Base-by-base conservation (phyloP, 129 eudicot species). In the Solidago caesia region DNA sequence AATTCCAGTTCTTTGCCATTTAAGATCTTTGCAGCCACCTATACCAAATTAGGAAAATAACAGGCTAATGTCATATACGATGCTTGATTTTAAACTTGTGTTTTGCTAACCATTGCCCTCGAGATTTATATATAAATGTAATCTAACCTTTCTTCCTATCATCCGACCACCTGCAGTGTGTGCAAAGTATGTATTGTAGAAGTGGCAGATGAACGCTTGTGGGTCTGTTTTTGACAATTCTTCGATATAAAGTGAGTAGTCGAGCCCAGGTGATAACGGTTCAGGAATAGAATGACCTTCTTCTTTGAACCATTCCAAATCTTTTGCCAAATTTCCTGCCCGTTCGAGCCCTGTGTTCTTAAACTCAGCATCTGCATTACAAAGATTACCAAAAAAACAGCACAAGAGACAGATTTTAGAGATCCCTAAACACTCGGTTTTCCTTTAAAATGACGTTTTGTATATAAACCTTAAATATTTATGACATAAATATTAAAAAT, bases 111-210 rank as follows among this genome's bases (percentile, higher is more conserved):
- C 10, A 48, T 7, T 48, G 2, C 39, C 39, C 39, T 33, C 39
- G 39, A 33, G 21, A 58, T 15, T 14, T 1, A 8, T 61, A 59
- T 21, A 26, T 7, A 64, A 41, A 9, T 5, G 11, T 70, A 13
- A 45, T 13, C 75, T 69, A 45, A 94, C 98, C 98, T 94, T 94
- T 77, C 71, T 90, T 44, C 98, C 97, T 5, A 94, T 91, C 98
- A 94, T 94, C 62, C 91, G 86, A 70, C 98, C 98, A 51, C 98
- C 98, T 42, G 98, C 98, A 14, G 91, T 64, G 80, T 94, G 98
- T 1, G 97, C 98, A 79, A 94, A 94, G 79, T 94, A 91, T 2
- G 77, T 87, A 77, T 94, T 94, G 83, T 94, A 91, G 65, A 94
- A 94, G 72, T 94, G 98, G 83, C 98, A 94, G 55, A 94, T 90